A percentile compares a stretch with the other conserved stretches of the same genome.
phyloP scores from a whole-genome alignment of 2,329 filamentous ascomycete species.

The Fusarium staphyleae region DNA sequence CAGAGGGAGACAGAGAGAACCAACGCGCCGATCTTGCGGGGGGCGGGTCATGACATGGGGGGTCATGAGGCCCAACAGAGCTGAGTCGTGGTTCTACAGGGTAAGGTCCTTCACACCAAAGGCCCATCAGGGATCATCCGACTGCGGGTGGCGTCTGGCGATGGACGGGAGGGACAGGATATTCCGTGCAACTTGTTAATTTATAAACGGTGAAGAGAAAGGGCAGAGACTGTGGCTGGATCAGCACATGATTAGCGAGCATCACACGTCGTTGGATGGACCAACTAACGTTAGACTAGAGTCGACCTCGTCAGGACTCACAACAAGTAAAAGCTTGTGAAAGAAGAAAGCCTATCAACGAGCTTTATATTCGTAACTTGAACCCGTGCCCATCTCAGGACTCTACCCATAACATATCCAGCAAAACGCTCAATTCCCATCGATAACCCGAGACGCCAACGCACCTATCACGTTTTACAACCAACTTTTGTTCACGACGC shows the following conservation, averaged over 20 bases:
- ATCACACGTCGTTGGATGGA: neutral
- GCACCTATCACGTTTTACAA: constrained; percentile 1
- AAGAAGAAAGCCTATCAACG: neutral
- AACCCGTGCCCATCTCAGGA: neutral
- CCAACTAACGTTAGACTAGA: too few relatives aligned
- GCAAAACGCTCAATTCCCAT: neutral
- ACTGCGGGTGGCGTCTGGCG: constrained; percentile 3
- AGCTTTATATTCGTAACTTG: neutral
- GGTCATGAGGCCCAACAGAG: constrained; percentile 2
- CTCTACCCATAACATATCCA: neutral
- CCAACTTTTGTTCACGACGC: constrained; percentile 12
- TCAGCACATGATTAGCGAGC: neutral
- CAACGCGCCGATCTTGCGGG: neutral
- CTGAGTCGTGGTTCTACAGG: constrained; percentile 1
- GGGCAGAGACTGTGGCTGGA: neutral
- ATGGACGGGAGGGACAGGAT: neutral
- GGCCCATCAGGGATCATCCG: constrained; percentile 5
- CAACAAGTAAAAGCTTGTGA: neutral
- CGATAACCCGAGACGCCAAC: constrained; percentile 21
- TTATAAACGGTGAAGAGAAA: neutral
- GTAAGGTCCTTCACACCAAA: neutral
- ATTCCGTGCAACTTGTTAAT: too few relatives aligned
- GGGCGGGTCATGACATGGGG: neutral
- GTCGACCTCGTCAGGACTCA: neutral
- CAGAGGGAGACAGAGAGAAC: neutral